Conservation (phyloP, 2,329 filamentous ascomycete species). For the Stachybotrys chlorohalonatus region DNA sequence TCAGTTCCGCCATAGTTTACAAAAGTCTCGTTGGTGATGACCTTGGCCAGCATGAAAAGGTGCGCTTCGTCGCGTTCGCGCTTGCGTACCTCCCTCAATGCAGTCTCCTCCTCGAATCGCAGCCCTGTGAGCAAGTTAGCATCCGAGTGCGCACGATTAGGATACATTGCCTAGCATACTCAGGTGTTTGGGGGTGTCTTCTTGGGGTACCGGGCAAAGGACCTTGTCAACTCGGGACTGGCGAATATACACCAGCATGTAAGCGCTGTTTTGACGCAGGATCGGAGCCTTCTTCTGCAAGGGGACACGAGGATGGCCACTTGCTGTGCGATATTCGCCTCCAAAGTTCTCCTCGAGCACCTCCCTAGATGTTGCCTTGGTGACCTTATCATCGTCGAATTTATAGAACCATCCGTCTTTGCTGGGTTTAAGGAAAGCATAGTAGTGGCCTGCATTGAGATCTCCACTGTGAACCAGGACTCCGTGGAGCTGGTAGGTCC, state of each 20-base stretch:
- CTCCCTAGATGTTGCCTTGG: slow-evolving; percentile 83
- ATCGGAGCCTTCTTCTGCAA: slow-evolving; percentile 48
- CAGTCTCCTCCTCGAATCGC: slow-evolving; percentile 74
- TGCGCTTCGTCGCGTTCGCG: slow-evolving; percentile 94
- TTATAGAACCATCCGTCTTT: slow-evolving; percentile 95
- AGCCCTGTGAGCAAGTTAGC: slow-evolving; percentile 39
- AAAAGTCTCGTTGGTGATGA: slow-evolving; percentile 78
- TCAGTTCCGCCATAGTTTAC: slow-evolving; percentile 76
- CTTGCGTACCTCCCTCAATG: slow-evolving; percentile 62
- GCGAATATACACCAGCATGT: slow-evolving; percentile 97
- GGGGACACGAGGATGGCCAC: slow-evolving; percentile 34
- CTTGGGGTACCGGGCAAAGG: slow-evolving; percentile 63
- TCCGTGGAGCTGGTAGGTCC: slow-evolving; percentile 86
- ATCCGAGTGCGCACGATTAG: not conserved
- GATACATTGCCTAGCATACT: slow-evolving; percentile 36
- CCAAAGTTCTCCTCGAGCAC: slow-evolving; percentile 96
- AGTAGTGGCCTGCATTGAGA: slow-evolving; percentile 95
- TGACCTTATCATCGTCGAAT: slow-evolving; percentile 95
- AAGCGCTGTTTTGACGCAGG: slow-evolving; percentile 72
- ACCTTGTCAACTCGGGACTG: slow-evolving; percentile 79
- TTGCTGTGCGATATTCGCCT: slow-evolving; percentile 61
- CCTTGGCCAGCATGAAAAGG: slow-evolving; percentile 76
- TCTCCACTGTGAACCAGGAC: slow-evolving; percentile 96
- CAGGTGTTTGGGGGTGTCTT: slow-evolving; percentile 75
- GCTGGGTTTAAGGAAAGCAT: slow-evolving; percentile 88